phyloP scores from a whole-genome alignment of 495 filamentous ascomycete species.

The Aspergillus nidulans region DNA sequence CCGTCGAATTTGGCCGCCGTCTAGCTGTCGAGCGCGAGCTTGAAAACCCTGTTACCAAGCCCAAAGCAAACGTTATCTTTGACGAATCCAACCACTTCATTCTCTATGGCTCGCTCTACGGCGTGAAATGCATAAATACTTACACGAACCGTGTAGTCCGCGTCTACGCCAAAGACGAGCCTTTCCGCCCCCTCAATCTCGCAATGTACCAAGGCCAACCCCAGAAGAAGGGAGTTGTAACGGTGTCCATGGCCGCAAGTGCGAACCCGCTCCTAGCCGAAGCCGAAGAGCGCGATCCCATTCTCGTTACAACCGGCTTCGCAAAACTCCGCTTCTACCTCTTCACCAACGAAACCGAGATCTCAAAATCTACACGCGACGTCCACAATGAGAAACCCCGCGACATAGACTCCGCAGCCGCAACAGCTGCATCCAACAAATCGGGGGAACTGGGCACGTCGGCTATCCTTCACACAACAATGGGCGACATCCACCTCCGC shows the following conservation, averaged over 20 bases:
- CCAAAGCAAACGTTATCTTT: slow-evolving; percentile 80
- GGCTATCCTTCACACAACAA: slow-evolving; percentile 85
- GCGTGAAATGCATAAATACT: slow-evolving; percentile 91
- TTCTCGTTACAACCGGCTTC: slow-evolving; percentile 76
- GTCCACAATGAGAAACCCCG: slow-evolving; percentile 91
- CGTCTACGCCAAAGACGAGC: slow-evolving; percentile 83
- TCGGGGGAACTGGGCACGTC: slow-evolving; percentile 65
- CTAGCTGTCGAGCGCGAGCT: slow-evolving; percentile 85
- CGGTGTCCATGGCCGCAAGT: slow-evolving; percentile 96
- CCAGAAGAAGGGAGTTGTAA: slow-evolving; percentile 83
- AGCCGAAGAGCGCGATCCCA: slow-evolving; percentile 85
- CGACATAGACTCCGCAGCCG: slow-evolving; percentile 22
- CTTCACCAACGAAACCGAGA: slow-evolving; percentile 85
- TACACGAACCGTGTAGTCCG: slow-evolving; percentile 87
- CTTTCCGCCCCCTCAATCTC: slow-evolving; percentile 75
- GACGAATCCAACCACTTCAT: slow-evolving; percentile 96
- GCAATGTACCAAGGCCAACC: slow-evolving; percentile 95
- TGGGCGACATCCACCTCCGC: slow-evolving; percentile 91
- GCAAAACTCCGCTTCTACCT: slow-evolving; percentile 96
- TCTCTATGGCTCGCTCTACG: slow-evolving; percentile 85
- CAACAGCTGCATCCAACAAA: slow-evolving; percentile 51
- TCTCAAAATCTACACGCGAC: slow-evolving; percentile 82
- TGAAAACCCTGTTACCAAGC: slow-evolving; percentile 60
- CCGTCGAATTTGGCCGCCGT: slow-evolving; percentile 87
- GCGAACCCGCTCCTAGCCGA: slow-evolving; percentile 90